A percentile compares a stretch with the other conserved stretches of the same genome.
Evolutionary conservation across 345 rosid species (phyloP).

Genomic region (Cardamine occulta): DNA sequence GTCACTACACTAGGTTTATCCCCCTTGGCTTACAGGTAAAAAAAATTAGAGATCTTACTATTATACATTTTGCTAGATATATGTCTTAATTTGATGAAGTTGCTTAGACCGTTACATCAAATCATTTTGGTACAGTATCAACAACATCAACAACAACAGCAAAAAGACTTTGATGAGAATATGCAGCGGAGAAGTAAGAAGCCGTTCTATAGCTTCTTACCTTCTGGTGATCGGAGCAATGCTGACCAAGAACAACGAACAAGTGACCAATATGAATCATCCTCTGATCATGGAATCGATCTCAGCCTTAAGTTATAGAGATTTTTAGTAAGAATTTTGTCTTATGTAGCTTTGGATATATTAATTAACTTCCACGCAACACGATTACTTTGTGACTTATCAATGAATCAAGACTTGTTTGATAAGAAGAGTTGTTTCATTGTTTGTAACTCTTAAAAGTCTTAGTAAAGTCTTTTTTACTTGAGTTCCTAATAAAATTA

Average conservation of each 20-base stretch:
- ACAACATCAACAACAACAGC: constrained; percentile 23
- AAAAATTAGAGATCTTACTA: neutral
- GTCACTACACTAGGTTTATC: constrained; percentile 21
- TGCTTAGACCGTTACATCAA: constrained; percentile 18
- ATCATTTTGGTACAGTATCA: constrained; percentile 29
- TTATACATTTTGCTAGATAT: neutral
- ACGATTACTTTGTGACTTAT: neutral
- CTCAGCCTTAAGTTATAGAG: constrained; percentile 39
- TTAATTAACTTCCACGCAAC: constrained; percentile 2
- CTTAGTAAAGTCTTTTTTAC: constrained; percentile 3
- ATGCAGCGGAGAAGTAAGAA: constrained; percentile 11
- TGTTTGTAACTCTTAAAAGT: constrained; percentile 4
- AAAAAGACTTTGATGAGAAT: constrained; percentile 17
- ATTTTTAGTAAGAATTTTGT: neutral
- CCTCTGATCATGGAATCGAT: constrained; percentile 31
- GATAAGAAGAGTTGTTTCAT: constrained; percentile 1
- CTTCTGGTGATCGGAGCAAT: constrained; percentile 18
- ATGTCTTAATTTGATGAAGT: neutral
- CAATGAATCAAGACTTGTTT: neutral
- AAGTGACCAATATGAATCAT: constrained; percentile 18
- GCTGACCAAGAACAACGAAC: constrained; percentile 14
- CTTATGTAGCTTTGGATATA: constrained; percentile 22
- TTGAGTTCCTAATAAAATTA: neutral
- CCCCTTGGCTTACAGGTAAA: constrained; percentile 35
- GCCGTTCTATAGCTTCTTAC: constrained; percentile 37